A percentile compares a stretch with the other conserved stretches of the same genome.
phyloP scores from a whole-genome alignment of 202 grass and related monocot genomes.

The Setaria italica region DNA sequence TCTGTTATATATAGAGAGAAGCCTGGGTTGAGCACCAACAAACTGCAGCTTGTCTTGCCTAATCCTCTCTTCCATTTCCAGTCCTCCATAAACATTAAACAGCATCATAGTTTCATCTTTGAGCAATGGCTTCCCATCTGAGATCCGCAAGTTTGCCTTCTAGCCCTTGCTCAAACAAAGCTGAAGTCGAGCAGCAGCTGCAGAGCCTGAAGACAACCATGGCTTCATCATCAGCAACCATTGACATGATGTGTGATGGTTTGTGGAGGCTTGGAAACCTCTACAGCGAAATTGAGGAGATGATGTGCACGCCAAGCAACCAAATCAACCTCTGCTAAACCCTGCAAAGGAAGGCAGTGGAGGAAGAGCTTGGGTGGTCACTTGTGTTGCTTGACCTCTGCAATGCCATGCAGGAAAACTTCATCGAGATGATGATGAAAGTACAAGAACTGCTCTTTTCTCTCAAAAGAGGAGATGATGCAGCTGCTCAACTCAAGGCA shows the following conservation, averaged over 20 bases:
- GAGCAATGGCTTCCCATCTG: conserved; percentile 57
- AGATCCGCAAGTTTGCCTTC: conserved; percentile 66
- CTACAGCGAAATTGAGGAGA: conserved; percentile 46
- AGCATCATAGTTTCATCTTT: neutral
- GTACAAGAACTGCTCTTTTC: conserved; percentile 47
- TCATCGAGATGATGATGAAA: conserved; percentile 46
- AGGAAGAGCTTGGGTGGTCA: conserved; percentile 61
- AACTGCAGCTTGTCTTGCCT: conserved; percentile 7
- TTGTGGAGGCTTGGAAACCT: conserved; percentile 42
- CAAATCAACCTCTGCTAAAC: conserved; percentile 36
- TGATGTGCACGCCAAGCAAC: conserved; percentile 53
- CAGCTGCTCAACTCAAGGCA: conserved; percentile 32
- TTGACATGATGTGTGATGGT: conserved; percentile 36
- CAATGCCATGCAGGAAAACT: conserved; percentile 51
- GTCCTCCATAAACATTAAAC: neutral
- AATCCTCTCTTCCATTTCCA: neutral
- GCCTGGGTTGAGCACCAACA: conserved; percentile 28
- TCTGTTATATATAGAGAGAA: conserved; percentile 36
- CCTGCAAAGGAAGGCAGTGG: conserved; percentile 49
- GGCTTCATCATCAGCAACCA: conserved; percentile 37
- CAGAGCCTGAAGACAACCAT: conserved; percentile 35
- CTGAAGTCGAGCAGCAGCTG: conserved; percentile 50
- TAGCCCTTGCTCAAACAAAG: conserved; percentile 46
- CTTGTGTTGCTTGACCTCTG: conserved; percentile 65
- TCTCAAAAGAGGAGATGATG: conserved; percentile 50